phyloP scores from a whole-genome alignment of 2,329 filamentous ascomycete species.

The Drechslerella dactyloides region DNA sequence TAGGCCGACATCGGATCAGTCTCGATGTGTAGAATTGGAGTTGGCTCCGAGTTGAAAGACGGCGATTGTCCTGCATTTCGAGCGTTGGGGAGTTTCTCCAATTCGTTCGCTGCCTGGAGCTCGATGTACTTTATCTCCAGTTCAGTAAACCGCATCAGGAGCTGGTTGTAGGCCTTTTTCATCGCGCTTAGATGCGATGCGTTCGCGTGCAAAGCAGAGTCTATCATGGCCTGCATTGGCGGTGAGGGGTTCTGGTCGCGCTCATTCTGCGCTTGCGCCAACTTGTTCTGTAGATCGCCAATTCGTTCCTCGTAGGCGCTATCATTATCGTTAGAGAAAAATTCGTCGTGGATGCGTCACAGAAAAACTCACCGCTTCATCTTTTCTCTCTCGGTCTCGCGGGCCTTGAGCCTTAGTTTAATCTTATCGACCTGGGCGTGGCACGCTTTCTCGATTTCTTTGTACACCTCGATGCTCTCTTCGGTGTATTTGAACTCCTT shows the following conservation, averaged over 20 bases:
- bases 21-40: constrained; percentile 49
- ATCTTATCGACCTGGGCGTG: constrained; percentile 67
- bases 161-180: constrained; percentile 63
- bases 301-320: constrained; percentile 62
- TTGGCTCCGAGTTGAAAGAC: constrained; percentile 36
- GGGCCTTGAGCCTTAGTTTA: constrained; percentile 65
- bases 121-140: constrained; percentile 60
- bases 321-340: constrained; percentile 4
- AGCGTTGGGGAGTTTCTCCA: constrained; percentile 54
- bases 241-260: constrained; percentile 55
- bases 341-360: neutral
- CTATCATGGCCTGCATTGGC: constrained; percentile 61
- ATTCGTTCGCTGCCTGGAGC: constrained; percentile 57
- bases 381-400: constrained; percentile 63
- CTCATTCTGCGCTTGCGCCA: constrained; percentile 53
- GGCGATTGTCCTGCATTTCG: constrained; percentile 13
- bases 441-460: constrained; percentile 67
- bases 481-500: constrained; percentile 71
- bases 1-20: constrained; percentile 35
- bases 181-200: constrained; percentile 62
- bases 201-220: constrained; percentile 61
- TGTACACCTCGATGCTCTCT: constrained; percentile 65
- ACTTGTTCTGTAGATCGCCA: constrained; percentile 59
- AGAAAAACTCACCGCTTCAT: constrained; percentile 56
- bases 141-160: constrained; percentile 63